Conservation (phyloP, 108 stramenopile species). For the Nitzschia sp. region DNA sequence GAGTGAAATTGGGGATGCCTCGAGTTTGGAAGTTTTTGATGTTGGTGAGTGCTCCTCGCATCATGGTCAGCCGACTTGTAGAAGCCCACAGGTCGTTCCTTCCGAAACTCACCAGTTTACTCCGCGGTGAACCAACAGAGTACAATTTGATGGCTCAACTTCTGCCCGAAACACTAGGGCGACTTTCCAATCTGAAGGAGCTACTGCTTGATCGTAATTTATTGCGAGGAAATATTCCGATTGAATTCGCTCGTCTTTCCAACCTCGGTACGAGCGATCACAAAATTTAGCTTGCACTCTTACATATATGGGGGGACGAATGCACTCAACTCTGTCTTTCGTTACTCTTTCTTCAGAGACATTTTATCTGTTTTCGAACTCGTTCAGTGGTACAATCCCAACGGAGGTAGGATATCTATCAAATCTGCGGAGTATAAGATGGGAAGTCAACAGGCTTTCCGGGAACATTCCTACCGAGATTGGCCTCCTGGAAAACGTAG, state of each 20-base stretch:
- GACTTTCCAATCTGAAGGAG: slow-evolving; percentile 42
- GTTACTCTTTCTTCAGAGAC: not conserved
- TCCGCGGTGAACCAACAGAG: slow-evolving; percentile 9
- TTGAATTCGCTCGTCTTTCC: slow-evolving; percentile 28
- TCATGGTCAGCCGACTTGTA: not conserved
- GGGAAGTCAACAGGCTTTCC: slow-evolving; percentile 19
- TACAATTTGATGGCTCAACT: slow-evolving; percentile 9
- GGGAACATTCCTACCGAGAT: slow-evolving; percentile 47
- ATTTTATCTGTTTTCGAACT: not conserved
- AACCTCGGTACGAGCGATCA: not conserved
- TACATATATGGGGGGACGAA: too few relatives aligned
- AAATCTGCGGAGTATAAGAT: not conserved
- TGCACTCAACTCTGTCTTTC: not conserved
- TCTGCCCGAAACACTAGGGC: slow-evolving; percentile 31
- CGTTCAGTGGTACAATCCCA: slow-evolving; percentile 16
- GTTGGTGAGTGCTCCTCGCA: not conserved
- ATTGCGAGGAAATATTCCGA: slow-evolving; percentile 23
- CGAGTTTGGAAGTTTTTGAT: slow-evolving; percentile 18
- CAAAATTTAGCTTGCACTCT: not conserved
- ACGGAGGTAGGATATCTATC: slow-evolving; percentile 8
- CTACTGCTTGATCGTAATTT: slow-evolving; percentile 30
- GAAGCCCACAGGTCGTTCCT: not conserved
- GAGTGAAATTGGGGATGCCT: slow-evolving; percentile 10
- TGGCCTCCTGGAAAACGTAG: slow-evolving; percentile 14
- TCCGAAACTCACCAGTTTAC: not conserved